A percentile compares a stretch with the other conserved stretches of the same genome.
Evolutionary conservation across 495 filamentous ascomycete genomes (phyloP).

Genomic region (Xylaria flabelliformis): DNA sequence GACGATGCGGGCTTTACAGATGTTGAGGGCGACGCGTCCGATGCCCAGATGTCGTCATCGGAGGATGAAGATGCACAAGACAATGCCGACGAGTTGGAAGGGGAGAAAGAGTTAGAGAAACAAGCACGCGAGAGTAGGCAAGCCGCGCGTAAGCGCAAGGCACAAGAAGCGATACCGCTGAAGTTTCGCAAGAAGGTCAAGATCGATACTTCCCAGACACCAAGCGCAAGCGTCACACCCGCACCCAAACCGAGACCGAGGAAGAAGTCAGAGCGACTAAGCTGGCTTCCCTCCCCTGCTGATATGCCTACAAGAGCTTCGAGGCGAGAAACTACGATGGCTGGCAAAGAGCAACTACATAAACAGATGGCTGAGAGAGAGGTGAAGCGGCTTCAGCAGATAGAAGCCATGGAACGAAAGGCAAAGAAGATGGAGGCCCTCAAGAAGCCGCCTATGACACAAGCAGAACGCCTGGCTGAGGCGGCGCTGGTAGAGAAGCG

Average conservation of each 20-base stretch:
- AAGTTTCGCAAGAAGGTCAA: constrained; percentile 63
- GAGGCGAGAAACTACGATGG: constrained; percentile 79
- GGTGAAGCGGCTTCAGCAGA: constrained; percentile 74
- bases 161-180: constrained; percentile 63
- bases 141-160: constrained; percentile 75
- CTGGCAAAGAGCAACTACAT: constrained; percentile 83
- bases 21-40: constrained; percentile 70
- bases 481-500: constrained; percentile 81
- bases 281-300: constrained; percentile 81
- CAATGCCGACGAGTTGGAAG: constrained; percentile 71
- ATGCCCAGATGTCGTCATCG: constrained; percentile 82
- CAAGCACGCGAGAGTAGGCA: constrained; percentile 58
- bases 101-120: constrained; percentile 68
- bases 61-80: constrained; percentile 76
- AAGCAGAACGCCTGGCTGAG: constrained; percentile 83
- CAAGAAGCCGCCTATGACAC: constrained; percentile 82
- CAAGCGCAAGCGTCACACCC: constrained; percentile 53
- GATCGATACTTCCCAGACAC: constrained; percentile 57
- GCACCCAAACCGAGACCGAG: constrained; percentile 68
- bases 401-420: constrained; percentile 87
- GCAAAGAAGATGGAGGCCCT: constrained; percentile 76
- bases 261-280: constrained; percentile 92
- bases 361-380: constrained; percentile 84
- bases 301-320: constrained; percentile 85
- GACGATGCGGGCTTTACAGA: constrained; percentile 82